These are phyloP conservation scores for Venturia effusa DNA, from an alignment of 2,329 filamentous ascomycete genomes.

Conservation along the genomic window DNA sequence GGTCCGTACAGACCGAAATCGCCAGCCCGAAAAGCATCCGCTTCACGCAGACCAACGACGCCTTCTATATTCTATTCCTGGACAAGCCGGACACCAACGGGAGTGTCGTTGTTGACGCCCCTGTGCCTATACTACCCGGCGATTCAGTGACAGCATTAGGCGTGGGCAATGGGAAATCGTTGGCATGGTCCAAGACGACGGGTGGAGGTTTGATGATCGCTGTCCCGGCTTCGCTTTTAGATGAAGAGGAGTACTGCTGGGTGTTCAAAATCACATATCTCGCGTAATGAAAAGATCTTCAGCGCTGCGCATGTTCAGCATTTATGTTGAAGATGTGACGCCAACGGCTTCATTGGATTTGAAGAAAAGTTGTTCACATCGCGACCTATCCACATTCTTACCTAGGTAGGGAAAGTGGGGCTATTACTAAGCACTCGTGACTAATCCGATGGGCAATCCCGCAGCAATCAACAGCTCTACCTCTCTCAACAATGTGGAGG, in stretches of 20 bases:
- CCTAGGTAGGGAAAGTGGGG: too few species aligned
- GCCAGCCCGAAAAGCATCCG: slow-evolving; percentile 26
- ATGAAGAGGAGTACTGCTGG: neutral
- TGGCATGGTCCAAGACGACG: neutral
- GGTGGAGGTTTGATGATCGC: neutral
- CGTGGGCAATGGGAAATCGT: neutral
- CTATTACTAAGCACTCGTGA: too few species aligned
- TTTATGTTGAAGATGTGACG: too few species aligned
- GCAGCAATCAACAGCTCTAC: too few species aligned
- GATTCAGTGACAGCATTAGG: slow-evolving; percentile 29
- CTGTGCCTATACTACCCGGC: slow-evolving; percentile 36
- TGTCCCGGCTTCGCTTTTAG: neutral
- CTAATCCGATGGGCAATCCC: too few species aligned
- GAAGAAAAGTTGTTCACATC: too few species aligned
- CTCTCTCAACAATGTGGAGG: too few species aligned
- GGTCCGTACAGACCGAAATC: slow-evolving; percentile 37
- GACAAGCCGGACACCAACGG: slow-evolving; percentile 26
- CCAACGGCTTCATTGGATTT: too few species aligned
- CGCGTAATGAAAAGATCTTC: neutral
- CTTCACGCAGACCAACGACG: slow-evolving; percentile 42
- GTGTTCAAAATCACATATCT: neutral
- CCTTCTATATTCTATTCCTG: slow-evolving; percentile 42
- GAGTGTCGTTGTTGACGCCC: slow-evolving; percentile 30
- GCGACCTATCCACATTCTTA: too few species aligned
- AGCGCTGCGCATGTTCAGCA: too few species aligned